Conservation (phyloP, 2,329 filamentous ascomycete genomes). For the Ophiostoma populinum region DNA sequence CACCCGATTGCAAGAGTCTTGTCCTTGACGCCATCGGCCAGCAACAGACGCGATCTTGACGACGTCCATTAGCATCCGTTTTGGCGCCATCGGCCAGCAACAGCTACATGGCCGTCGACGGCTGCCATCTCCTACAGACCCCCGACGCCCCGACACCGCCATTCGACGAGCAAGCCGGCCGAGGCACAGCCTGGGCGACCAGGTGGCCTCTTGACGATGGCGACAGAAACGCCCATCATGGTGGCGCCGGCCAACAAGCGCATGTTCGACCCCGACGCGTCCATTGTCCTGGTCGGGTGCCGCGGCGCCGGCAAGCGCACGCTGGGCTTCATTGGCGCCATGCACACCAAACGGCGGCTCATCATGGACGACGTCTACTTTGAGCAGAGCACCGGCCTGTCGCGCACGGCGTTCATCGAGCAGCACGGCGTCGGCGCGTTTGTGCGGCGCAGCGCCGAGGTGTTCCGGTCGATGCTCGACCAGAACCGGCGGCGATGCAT, state of each 20-base stretch:
- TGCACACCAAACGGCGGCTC: constrained; percentile 46
- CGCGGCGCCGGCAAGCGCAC: constrained; percentile 57
- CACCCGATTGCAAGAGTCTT: no score
- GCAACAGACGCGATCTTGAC: no score
- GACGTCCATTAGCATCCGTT: no score
- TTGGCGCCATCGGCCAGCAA: no score
- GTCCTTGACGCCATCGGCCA: no score
- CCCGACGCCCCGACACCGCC: no score
- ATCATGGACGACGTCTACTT: constrained; percentile 54
- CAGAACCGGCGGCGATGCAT: constrained; percentile 43
- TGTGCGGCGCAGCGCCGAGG: constrained; percentile 40
- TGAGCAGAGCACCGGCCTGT: constrained; percentile 43
- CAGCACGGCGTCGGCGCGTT: constrained; percentile 44
- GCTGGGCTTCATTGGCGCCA: constrained; percentile 54
- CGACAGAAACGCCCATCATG: constrained; percentile 1
- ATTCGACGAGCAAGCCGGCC: no score
- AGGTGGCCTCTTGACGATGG: no score
- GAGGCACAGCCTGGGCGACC: no score
- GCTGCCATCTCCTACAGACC: no score
- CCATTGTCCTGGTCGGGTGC: constrained; percentile 54
- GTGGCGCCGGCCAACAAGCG: constrained; percentile 20
- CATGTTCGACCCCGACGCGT: constrained; percentile 40
- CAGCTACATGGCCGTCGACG: no score
- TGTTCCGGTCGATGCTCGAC: constrained; percentile 43
- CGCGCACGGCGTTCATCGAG: constrained; percentile 41